Evolutionary conservation across 2,329 filamentous ascomycete species (phyloP), one percentile per base, ranked within the genome.

Genomic region (Scortechinia acanthostroma): DNA sequence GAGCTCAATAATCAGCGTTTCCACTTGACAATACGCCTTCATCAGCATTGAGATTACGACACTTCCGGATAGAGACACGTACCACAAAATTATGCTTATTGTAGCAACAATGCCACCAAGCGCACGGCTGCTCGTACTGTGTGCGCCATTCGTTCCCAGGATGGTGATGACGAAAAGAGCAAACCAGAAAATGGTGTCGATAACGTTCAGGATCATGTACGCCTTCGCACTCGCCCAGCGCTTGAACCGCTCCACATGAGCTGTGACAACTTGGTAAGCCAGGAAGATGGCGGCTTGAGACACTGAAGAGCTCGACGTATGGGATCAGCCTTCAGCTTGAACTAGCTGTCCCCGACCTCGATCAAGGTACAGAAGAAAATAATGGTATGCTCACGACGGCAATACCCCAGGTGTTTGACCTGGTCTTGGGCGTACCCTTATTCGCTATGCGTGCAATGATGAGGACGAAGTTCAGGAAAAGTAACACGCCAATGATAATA

Each of bases 171-270:
- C 46, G n/a, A 55, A 54, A 2, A 56, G 40, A 0, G 49, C 53
- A 16, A 56, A 52, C 52, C 53, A 57, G 17, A 57, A 55, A 2
- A 57, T 25, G 0, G 52, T 56, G 13, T 57, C 55, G 10, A 56
- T 51, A 1, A 55, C 47, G 16, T 52, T 50, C 6, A 57, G 43
- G 2, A 51, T 47, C 45, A 53, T 50, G 16, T 55, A 49, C 4
- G 44, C 53, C 43, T 52, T 54, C 2, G 46, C 42, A 13, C 51
- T 57, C 3, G 46, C 53, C 55, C 52, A 57, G 44, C 45, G 42
- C 23, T 55, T 51, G 17, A 55, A 48, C 5, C 50, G 45, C 2
- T 43, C 30, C 2, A 48, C 28, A 21, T 56, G 51, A 5, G 43
- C 42, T 1, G 54, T 56, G 1, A 49, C 3, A 23, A 52, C 14